phyloP scores from a whole-genome alignment of 148 eudicot species.

The Simmondsia chinensis region DNA sequence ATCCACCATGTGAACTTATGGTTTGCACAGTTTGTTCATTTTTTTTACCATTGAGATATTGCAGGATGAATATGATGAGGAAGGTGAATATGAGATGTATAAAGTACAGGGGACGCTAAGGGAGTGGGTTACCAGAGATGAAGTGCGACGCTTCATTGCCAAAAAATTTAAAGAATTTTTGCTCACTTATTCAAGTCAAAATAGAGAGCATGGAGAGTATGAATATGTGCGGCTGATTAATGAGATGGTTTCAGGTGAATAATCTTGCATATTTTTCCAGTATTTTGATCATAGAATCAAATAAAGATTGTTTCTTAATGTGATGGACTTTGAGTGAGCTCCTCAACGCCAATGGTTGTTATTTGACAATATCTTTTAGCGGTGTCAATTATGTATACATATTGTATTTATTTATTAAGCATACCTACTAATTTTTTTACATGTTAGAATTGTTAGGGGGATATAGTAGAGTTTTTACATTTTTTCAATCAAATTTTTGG shows the following conservation, averaged over 20 bases:
- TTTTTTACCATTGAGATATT: not conserved
- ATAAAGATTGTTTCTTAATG: too few species aligned
- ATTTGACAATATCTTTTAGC: too few species aligned
- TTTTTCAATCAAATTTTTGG: too few species aligned
- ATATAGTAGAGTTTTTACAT: too few species aligned
- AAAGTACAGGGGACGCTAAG: slow-evolving; percentile 86
- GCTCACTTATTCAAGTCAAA: slow-evolving; percentile 56
- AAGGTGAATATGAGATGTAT: slow-evolving; percentile 86
- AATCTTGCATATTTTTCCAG: not conserved
- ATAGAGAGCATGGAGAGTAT: slow-evolving; percentile 51
- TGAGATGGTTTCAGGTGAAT: slow-evolving; percentile 88
- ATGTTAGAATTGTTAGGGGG: too few species aligned
- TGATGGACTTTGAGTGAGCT: too few species aligned
- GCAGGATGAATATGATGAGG: slow-evolving; percentile 81
- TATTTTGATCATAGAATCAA: too few species aligned
- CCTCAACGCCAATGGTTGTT: too few species aligned
- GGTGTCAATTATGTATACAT: too few species aligned
- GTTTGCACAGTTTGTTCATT: not conserved
- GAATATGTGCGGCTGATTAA: slow-evolving; percentile 73
- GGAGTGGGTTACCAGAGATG: slow-evolving; percentile 99
- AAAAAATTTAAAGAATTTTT: slow-evolving; percentile 83
- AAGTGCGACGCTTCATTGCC: slow-evolving; percentile 86
- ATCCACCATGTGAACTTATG: not conserved
- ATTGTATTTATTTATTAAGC: too few species aligned
- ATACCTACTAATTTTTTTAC: too few species aligned